Conservation (phyloP, 1,284 basidiomycete genomes). For the Ustanciosporium gigantosporum region DNA sequence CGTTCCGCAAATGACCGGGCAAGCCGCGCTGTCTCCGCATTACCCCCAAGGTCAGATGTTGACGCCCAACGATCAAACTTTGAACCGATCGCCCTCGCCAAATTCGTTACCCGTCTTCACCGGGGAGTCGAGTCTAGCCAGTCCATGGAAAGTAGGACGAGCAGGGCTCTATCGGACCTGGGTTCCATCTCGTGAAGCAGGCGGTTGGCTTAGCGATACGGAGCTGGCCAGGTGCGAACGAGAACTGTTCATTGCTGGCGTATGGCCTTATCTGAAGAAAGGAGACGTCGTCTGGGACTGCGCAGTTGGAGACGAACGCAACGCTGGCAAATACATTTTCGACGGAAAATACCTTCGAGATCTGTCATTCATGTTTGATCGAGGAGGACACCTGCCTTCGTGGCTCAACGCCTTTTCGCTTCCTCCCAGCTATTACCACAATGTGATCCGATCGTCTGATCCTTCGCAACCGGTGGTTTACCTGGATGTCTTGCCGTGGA, state of each 20-base stretch:
- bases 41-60: not conserved
- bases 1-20: not conserved
- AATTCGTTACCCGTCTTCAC: no score
- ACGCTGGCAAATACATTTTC: constrained; percentile 59
- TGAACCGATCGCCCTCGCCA: not conserved
- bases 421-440: constrained; percentile 62
- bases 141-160: constrained; percentile 58
- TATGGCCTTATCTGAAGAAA: constrained; percentile 55
- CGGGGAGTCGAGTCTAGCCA: not conserved
- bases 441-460: constrained; percentile 53
- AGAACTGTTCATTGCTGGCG: constrained; percentile 58
- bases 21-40: not conserved
- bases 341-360: constrained; percentile 60
- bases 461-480: constrained; percentile 50
- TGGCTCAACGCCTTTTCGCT: constrained; percentile 61
- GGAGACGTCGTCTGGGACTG: constrained; percentile 62
- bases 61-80: not conserved
- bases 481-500: constrained; percentile 58
- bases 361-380: constrained; percentile 58
- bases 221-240: constrained; percentile 54
- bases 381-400: constrained; percentile 61
- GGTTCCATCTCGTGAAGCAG: constrained; percentile 54
- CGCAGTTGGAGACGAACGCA: constrained; percentile 55
- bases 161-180: constrained; percentile 62
- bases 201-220: constrained; percentile 44